Percentiles rank a stretch among this genome's conserved stretches.
Conservation (phyloP, 2,329 filamentous ascomycete genomes). For the Cadophora gregata region DNA sequence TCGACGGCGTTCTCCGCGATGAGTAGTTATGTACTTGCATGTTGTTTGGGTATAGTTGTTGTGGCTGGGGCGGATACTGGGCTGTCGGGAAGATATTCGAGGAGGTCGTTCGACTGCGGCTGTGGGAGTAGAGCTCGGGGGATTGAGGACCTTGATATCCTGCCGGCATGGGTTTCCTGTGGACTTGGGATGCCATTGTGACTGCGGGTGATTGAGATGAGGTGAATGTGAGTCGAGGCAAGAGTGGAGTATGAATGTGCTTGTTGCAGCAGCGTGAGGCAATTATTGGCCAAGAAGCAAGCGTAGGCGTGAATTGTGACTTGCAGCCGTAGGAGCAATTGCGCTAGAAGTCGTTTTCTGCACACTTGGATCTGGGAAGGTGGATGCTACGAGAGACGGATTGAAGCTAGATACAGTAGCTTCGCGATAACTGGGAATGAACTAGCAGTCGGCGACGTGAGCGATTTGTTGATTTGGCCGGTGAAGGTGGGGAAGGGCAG, state of each 20-base stretch:
- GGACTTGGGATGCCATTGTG: slow-evolving; percentile 42
- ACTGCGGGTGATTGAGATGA: not conserved
- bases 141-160: slow-evolving; percentile 35
- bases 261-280: slow-evolving; percentile 12
- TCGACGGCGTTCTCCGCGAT: slow-evolving; percentile 67
- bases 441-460: slow-evolving; percentile 2
- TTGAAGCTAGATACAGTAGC: slow-evolving; percentile 9
- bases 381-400: slow-evolving; percentile 2
- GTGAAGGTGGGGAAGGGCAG: slow-evolving; percentile 3
- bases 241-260: not conserved
- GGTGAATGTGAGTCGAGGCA: not conserved
- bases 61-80: slow-evolving; percentile 36
- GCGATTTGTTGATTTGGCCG: slow-evolving; percentile 1
- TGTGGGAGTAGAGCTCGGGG: slow-evolving; percentile 34
- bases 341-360: slow-evolving; percentile 13
- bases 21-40: slow-evolving; percentile 42
- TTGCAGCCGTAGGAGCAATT: not conserved
- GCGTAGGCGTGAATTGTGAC: not conserved
- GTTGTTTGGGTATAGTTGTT: slow-evolving; percentile 42
- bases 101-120: slow-evolving; percentile 49
- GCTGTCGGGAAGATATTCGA: slow-evolving; percentile 39
- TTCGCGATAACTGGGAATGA: slow-evolving; percentile 13
- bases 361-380: slow-evolving; percentile 7
- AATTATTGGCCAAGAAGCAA: slow-evolving; percentile 12
- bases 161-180: slow-evolving; percentile 42